Base-by-base conservation (phyloP, 1,139 yeast genomes). In the Kodamaea anthophila region DNA sequence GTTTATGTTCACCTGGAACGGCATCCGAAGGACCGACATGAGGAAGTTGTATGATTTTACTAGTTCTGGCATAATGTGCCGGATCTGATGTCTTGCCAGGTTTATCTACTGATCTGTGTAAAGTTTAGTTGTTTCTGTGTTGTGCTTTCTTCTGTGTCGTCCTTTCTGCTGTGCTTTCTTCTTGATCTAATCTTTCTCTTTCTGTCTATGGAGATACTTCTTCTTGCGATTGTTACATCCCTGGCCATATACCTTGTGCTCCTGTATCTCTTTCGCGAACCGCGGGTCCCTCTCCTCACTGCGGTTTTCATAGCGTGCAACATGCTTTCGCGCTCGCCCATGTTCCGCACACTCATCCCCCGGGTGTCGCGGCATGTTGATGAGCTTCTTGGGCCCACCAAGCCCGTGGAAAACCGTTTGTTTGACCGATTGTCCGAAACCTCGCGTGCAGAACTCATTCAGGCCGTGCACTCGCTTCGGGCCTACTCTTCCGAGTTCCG, bases 401-500 rank as follows among this genome's bases (percentile, higher is more conserved):
- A 9, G 18, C 18, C 18, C 18, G n/a, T n/a, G 9, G 15, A 10
- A n/a, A 13, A 14, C n/a, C 18, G 23, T 19, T 5, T 9, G 9
- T 14, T 28, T 16, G 19, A 18, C 9, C 15, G 15, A 13, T 28
- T 31, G 28, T 29, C 43, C 11, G 48, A 47, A n/a, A 24, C 34
- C 5, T 44, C 51, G 13, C 42, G 50, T 29, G 13, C 43, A 14
- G 73, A 69, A 30, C 36, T 77, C 12, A 44, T 77, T 1, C 56
- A 66, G n/a, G 72, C 85, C 0, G 49, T 78, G 11, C 55, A 56
- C 18, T 69, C 77, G 5, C 50, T 79, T n/a, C 60, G 67, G 21
- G 49, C 56, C 8, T 79, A 79, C 40, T 46, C 60, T 3, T 30
- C 39, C 2, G 56, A 62, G 28, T 59, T 72, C 4, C 55, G 58